Evolutionary conservation across 2,329 filamentous ascomycete species (phyloP).

Genomic region (Exserohilum turcica): DNA sequence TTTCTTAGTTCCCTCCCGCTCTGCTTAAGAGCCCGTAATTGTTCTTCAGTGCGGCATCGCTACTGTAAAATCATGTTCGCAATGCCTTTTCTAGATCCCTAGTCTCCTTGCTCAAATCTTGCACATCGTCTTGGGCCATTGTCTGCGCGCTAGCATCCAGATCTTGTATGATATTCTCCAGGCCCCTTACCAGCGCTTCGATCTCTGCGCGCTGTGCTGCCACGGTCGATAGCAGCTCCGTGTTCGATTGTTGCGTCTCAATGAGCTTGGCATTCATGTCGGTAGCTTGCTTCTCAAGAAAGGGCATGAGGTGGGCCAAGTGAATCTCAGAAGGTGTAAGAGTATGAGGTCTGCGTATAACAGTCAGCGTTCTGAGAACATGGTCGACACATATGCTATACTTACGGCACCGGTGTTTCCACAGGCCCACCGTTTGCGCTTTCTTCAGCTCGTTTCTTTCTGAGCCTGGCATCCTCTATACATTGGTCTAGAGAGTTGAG

Average conservation of each 20-base stretch:
- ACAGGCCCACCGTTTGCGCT: conserved; percentile 44
- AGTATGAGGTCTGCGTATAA: conserved; percentile 58
- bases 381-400: conserved; percentile 15
- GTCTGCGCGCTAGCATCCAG: conserved; percentile 57
- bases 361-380: background rate
- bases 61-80: conserved; percentile 31
- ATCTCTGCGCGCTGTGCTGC: conserved; percentile 63
- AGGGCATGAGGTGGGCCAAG: conserved; percentile 63
- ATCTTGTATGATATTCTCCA: conserved; percentile 63
- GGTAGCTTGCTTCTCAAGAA: conserved; percentile 57
- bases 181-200: conserved; percentile 57
- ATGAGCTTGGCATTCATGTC: conserved; percentile 57
- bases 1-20: background rate
- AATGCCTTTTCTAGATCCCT: conserved; percentile 44
- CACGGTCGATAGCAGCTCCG: conserved; percentile 57
- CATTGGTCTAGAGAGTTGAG: conserved; percentile 66
- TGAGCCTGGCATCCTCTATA: conserved; percentile 62
- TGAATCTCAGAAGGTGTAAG: conserved; percentile 62
- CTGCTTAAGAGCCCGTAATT: background rate
- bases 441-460: conserved; percentile 54
- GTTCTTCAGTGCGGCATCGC: background rate
- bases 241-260: conserved; percentile 58
- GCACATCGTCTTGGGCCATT: conserved; percentile 47
- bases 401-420: conserved; percentile 54
- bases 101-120: conserved; percentile 43